Conservation (phyloP, 441 rosid species). For the Eutrema salsugineum region DNA sequence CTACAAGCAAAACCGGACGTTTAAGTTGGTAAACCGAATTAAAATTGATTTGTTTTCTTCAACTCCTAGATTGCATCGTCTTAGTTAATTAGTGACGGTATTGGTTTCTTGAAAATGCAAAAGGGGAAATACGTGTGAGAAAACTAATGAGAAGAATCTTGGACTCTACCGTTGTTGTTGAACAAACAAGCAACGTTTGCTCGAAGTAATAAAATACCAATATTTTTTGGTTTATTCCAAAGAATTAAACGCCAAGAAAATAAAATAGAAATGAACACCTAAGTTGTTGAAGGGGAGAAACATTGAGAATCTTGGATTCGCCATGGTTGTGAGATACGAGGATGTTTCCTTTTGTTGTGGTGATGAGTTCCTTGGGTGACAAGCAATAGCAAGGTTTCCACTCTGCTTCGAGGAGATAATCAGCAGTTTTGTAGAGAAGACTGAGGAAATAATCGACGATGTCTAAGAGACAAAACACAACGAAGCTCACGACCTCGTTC, state of each 20-base stretch:
- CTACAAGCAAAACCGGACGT: constrained; percentile 13
- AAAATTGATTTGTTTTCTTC: neutral
- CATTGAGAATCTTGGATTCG: constrained; percentile 53
- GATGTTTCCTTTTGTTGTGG: constrained; percentile 50
- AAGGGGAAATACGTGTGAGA: neutral
- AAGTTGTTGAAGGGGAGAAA: constrained; percentile 18
- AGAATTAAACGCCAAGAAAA: neutral
- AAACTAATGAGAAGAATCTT: neutral
- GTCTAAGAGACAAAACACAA: constrained; percentile 76
- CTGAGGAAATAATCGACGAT: constrained; percentile 62
- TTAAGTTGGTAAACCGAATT: neutral
- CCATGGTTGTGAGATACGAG: constrained; percentile 55
- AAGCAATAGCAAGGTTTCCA: constrained; percentile 81
- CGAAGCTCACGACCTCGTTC: constrained; percentile 63
- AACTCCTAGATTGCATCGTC: neutral
- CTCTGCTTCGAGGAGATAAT: constrained; percentile 68
- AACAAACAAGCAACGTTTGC: constrained; percentile 22
- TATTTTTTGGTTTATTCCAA: neutral
- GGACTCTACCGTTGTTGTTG: constrained; percentile 6
- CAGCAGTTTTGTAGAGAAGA: constrained; percentile 54
- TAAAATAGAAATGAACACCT: neutral
- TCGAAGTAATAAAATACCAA: neutral
- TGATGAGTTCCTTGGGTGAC: constrained; percentile 50
- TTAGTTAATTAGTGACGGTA: neutral
- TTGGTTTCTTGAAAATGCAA: constrained; percentile 9